Conservation (phyloP, 2,329 filamentous ascomycete genomes). For the Lomentospora prolificans region DNA sequence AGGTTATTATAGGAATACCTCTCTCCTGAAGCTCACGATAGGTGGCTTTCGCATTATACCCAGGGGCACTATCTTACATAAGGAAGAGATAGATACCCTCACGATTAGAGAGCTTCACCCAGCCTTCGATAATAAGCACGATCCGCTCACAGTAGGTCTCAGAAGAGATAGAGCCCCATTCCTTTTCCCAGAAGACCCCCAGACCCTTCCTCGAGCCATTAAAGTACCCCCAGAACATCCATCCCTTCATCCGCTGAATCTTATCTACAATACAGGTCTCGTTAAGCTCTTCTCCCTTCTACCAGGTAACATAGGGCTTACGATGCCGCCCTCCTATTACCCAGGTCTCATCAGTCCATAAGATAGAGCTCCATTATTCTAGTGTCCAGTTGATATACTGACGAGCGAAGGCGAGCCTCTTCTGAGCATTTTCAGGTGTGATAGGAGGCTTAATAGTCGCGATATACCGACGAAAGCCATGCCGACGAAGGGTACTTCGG, state of each 20-base stretch:
- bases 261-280: conserved; percentile 7
- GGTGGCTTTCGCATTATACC: no score
- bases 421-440: no score
- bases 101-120: not conserved
- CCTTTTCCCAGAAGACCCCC: conserved; percentile 21
- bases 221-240: conserved; percentile 22
- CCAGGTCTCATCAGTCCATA: conserved; percentile 4
- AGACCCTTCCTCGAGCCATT: conserved; percentile 16
- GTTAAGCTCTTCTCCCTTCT: not conserved
- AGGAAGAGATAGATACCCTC: not conserved
- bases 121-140: not conserved
- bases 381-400: not conserved
- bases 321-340: not conserved
- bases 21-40: no score
- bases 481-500: no score
- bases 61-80: not conserved
- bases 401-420: no score
- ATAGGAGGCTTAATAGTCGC: no score
- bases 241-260: conserved; percentile 15
- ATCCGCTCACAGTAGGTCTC: conserved; percentile 14
- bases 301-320: conserved; percentile 7
- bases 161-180: conserved; percentile 18
- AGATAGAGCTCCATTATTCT: not conserved
- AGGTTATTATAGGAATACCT: no score
- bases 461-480: no score